Evolutionary conservation across 1,284 basidiomycete species (phyloP).

Genomic region (Rhodotorula sp.): DNA sequence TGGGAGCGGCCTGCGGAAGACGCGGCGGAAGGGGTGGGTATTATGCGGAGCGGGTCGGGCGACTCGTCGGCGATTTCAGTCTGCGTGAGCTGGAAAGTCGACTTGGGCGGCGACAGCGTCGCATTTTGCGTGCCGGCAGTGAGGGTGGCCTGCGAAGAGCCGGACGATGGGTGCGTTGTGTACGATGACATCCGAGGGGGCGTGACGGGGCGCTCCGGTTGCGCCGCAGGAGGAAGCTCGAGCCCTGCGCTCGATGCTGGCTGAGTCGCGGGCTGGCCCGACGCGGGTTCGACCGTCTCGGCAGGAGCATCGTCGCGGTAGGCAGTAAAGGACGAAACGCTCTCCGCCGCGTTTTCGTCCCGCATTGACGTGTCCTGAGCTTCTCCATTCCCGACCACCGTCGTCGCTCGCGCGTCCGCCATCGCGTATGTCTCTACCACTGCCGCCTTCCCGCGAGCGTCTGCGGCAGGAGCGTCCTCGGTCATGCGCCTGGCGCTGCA

Average conservation of each 20-base stretch:
- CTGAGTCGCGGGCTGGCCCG: too few relatives aligned
- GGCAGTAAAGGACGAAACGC: too few relatives aligned
- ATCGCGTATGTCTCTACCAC: too few relatives aligned
- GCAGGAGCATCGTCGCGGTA: not conserved
- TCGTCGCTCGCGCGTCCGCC: not conserved
- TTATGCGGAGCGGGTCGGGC: conserved; percentile 15
- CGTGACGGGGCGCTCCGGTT: not conserved
- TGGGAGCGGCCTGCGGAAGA: not conserved
- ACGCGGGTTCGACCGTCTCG: not conserved
- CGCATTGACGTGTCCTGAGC: not conserved
- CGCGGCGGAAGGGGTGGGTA: conserved; percentile 1
- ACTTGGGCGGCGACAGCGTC: not conserved
- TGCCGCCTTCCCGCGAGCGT: too few relatives aligned
- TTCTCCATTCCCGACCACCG: too few relatives aligned
- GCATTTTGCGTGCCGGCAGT: not conserved
- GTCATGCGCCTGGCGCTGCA: too few relatives aligned
- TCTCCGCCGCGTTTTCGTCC: not conserved
- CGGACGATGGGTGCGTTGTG: not conserved
- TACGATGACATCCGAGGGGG: conserved; percentile 5
- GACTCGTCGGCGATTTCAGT: conserved; percentile 5
- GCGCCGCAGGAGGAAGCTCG: not conserved
- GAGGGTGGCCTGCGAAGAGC: conserved; percentile 2
- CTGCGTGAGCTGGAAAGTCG: not conserved
- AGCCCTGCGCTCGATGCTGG: not conserved
- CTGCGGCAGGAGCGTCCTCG: too few relatives aligned